Percentiles rank a stretch among this genome's conserved stretches.
These are phyloP conservation scores for Rosa multiflora DNA, from an alignment of 306 rosid species.

Conservation along the genomic window DNA sequence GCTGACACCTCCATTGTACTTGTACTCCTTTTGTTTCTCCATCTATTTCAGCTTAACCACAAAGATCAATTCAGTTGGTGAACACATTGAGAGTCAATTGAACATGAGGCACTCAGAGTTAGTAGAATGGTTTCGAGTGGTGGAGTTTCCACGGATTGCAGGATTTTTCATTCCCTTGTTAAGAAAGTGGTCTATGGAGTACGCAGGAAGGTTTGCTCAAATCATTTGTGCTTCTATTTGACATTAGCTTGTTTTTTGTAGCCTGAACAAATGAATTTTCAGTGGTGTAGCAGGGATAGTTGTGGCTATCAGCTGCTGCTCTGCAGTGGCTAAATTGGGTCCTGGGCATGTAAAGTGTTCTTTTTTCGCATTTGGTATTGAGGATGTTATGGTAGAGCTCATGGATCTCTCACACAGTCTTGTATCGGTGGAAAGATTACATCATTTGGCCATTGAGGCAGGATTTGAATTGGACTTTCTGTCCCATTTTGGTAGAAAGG, in stretches of 20 bases:
- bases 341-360: slow-evolving; percentile 28
- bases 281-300: slow-evolving; percentile 80
- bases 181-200: slow-evolving; percentile 67
- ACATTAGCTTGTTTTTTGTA: slow-evolving; percentile 21
- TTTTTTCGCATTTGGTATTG: slow-evolving; percentile 21
- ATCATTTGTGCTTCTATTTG: slow-evolving; percentile 23
- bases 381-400: slow-evolving; percentile 52
- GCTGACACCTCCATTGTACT: not conserved
- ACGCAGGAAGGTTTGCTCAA: slow-evolving; percentile 73
- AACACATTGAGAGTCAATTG: slow-evolving; percentile 42
- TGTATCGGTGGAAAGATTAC: slow-evolving; percentile 62
- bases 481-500: slow-evolving; percentile 57
- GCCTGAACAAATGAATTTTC: slow-evolving; percentile 49
- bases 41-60: slow-evolving; percentile 56
- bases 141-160: slow-evolving; percentile 45
- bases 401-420: slow-evolving; percentile 55
- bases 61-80: slow-evolving; percentile 38
- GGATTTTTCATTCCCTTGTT: slow-evolving; percentile 60
- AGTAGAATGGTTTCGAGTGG: slow-evolving; percentile 57
- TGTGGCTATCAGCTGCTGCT: slow-evolving; percentile 64
- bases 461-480: slow-evolving; percentile 61
- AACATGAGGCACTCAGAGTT: slow-evolving; percentile 45
- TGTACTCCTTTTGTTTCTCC: slow-evolving; percentile 23
- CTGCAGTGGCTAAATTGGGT: slow-evolving; percentile 65
- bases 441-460: slow-evolving; percentile 55